Evolutionary conservation across 208 protist genomes (phyloP), one percentile per base, ranked within the genome.

Genomic region (Leishmania turanica): DNA sequence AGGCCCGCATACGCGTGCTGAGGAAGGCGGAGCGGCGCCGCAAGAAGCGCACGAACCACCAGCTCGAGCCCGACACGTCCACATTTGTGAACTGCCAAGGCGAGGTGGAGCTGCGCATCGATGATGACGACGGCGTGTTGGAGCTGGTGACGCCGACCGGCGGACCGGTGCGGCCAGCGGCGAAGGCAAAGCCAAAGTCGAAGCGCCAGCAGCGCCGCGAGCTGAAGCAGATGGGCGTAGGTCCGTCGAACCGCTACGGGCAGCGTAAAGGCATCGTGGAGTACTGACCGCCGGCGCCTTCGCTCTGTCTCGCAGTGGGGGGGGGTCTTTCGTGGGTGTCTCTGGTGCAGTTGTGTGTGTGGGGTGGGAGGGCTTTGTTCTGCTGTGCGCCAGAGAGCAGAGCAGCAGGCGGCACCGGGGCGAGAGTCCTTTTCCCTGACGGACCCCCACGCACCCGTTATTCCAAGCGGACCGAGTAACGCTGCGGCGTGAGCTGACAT

Each of bases 91-190:
- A 96, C 79, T 77, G 84, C 3, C 88, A 92, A 19, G 94, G 94
- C 0, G 92, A 96, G 78, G 91, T 96, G 73, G 93, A 97, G 88
- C 89, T 98, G 37, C 81, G 88, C 58, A 91, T 98, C 68, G 92
- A 96, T 75, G 93, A 97, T 71, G 95, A 98, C 71, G 95, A 98
- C 78, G 92, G 93, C 40, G 91, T 98, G 77, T 68, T 97, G 75
- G 89, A 94, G 77, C 75, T 96, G 31, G 89, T 90, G 54, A 82
- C 79, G 24, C 51, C 76, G 27, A 75, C 70, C 13, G 75, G 79
- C 6, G 81, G 75, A 7, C 82, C 83, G 45, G 83, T 84, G 58
- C 62, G 84, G 53, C 86, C 84, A 27, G 84, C 84, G 31, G 81
- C 80, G 54, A 88, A 84, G 70, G 49, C 68, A 4, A 95, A 94